Evolutionary conservation across 805 yeast genomes (phyloP).

Genomic region (Candida gorgasii): DNA sequence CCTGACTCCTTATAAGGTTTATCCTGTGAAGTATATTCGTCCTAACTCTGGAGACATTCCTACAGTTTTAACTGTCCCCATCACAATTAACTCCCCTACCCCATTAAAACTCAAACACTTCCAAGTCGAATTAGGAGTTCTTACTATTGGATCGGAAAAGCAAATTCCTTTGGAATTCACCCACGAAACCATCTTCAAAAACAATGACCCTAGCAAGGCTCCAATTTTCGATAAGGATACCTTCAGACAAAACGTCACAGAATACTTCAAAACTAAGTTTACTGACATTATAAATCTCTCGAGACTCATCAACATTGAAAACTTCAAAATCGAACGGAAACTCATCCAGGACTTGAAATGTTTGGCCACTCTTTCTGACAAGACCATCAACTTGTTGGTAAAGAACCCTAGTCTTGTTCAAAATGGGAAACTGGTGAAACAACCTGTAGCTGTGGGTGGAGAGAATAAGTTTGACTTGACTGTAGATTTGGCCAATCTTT

Average conservation of each 20-base stretch:
- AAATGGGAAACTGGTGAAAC: constrained; percentile 1
- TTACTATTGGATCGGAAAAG: constrained; percentile 31
- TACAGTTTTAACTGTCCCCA: constrained; percentile 9
- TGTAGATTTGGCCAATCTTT: constrained; percentile 17
- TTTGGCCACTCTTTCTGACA: constrained; percentile 27
- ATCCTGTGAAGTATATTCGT: constrained; percentile 24
- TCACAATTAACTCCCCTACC: constrained; percentile 4
- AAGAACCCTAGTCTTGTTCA: constrained; percentile 16
- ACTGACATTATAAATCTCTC: constrained; percentile 20
- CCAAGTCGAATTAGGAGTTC: constrained; percentile 30
- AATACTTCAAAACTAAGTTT: constrained; percentile 22
- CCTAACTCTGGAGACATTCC: constrained; percentile 14
- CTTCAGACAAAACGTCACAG: constrained; percentile 24
- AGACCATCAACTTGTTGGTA: constrained; percentile 25
- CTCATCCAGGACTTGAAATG: constrained; percentile 31
- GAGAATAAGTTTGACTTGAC: constrained; percentile 14
- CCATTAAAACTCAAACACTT: constrained; percentile 25
- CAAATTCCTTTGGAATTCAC: constrained; percentile 41
- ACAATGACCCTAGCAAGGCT: constrained; percentile 12
- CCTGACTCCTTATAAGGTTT: constrained; percentile 19
- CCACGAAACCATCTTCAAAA: constrained; percentile 35
- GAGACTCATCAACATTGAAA: constrained; percentile 23
- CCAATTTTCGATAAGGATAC: constrained; percentile 22
- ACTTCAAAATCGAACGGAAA: constrained; percentile 28
- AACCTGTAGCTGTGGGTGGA: constrained; percentile 4